phyloP scores from a whole-genome alignment of 345 rosid genomes.

The Rhodamnia argentea region DNA sequence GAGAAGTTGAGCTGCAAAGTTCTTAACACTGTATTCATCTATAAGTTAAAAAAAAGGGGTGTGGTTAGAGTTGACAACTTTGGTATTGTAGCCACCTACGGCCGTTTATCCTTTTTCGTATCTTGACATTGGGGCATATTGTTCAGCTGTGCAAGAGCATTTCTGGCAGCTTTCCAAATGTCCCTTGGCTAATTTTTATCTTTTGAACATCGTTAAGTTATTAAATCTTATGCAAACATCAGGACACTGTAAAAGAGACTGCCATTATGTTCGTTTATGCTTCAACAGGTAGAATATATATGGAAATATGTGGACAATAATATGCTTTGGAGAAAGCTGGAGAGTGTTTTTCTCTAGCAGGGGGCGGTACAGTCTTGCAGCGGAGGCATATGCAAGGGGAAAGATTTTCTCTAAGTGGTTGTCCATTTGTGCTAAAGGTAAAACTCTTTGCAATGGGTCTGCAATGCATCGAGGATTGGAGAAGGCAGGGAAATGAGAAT shows the following conservation, averaged over 20 bases:
- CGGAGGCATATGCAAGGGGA: background rate
- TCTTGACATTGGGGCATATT: background rate
- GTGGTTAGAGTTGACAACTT: background rate
- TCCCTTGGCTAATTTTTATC: background rate
- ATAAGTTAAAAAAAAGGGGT: background rate
- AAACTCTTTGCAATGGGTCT: background rate
- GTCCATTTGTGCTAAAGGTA: background rate
- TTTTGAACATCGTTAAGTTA: too few species aligned
- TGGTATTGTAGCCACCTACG: background rate
- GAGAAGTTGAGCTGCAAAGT: background rate
- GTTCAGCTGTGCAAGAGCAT: background rate
- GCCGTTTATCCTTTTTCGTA: background rate
- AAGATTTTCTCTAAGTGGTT: background rate
- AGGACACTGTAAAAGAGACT: background rate
- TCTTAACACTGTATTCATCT: background rate
- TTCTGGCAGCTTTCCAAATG: background rate
- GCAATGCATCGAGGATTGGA: background rate
- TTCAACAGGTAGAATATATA: slow-evolving; percentile 22
- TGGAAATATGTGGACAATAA: slow-evolving; percentile 26
- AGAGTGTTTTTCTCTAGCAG: background rate
- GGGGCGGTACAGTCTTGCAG: background rate
- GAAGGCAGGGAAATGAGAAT: background rate
- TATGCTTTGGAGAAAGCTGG: slow-evolving; percentile 27
- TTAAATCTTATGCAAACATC: background rate
- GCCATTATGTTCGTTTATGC: background rate